Percentiles rank a stretch among this genome's conserved stretches.
These are phyloP conservation scores for Ambrosia artemisiifolia DNA, from an alignment of 129 eudicot genomes.

Conservation along the genomic window DNA sequence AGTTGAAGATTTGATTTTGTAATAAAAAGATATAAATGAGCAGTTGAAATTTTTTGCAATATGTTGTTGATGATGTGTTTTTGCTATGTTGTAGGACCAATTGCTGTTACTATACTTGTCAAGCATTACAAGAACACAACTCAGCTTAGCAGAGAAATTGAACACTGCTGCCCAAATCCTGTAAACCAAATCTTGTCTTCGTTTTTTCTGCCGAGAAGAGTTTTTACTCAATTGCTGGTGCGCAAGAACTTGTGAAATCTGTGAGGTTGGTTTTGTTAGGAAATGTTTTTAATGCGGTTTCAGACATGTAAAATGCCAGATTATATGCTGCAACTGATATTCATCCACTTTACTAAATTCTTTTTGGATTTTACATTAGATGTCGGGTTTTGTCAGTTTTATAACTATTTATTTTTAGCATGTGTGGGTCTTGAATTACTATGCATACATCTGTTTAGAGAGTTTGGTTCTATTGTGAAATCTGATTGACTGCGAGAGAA, in stretches of 20 bases:
- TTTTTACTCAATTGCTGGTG: slow-evolving; percentile 5
- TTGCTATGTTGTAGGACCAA: slow-evolving; percentile 57
- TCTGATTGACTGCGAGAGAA: no score
- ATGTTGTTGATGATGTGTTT: neutral
- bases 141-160: slow-evolving; percentile 79
- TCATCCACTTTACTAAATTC: slow-evolving; percentile 15
- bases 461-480: no score
- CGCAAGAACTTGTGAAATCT: slow-evolving; percentile 13
- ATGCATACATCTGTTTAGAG: no score
- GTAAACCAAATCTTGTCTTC: slow-evolving; percentile 15
- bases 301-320: slow-evolving; percentile 10
- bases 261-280: slow-evolving; percentile 21
- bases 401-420: no score
- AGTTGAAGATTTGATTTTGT: neutral
- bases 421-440: no score
- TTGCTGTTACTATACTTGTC: slow-evolving; percentile 80
- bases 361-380: neutral
- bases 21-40: no score
- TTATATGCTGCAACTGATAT: slow-evolving; percentile 10
- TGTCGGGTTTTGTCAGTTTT: no score
- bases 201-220: neutral
- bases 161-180: slow-evolving; percentile 47
- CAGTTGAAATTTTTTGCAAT: neutral
- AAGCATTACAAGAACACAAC: slow-evolving; percentile 96
- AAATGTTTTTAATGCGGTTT: slow-evolving; percentile 20